Evolutionary conservation across 306 rosid genomes (phyloP).

Genomic region (Cucumis sativus): DNA sequence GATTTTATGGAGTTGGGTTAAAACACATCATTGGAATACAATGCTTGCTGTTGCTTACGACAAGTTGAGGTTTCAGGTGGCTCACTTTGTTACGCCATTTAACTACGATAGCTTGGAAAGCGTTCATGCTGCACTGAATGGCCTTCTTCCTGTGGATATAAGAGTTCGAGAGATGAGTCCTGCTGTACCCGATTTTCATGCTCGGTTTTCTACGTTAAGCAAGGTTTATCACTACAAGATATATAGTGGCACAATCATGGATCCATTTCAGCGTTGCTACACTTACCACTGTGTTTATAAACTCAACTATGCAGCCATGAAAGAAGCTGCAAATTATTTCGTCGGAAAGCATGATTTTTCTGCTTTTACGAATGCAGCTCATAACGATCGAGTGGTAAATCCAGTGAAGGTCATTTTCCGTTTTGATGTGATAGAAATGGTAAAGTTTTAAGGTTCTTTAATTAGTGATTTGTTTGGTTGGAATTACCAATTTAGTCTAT

Average conservation of each 20-base stretch:
- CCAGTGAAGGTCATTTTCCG: slow-evolving; percentile 65
- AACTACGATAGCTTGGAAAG: slow-evolving; percentile 51
- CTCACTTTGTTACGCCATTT: slow-evolving; percentile 79
- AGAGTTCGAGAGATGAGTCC: slow-evolving; percentile 78
- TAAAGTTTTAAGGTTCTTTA: slow-evolving; percentile 8
- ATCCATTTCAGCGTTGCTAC: slow-evolving; percentile 66
- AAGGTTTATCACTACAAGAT: slow-evolving; percentile 90
- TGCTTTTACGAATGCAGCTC: slow-evolving; percentile 76
- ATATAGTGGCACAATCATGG: slow-evolving; percentile 68
- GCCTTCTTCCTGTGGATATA: slow-evolving; percentile 82
- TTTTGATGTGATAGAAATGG: slow-evolving; percentile 62
- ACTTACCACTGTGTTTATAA: slow-evolving; percentile 63
- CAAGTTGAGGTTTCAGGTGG: slow-evolving; percentile 57
- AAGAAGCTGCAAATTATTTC: slow-evolving; percentile 67
- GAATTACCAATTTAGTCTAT: too few relatives aligned
- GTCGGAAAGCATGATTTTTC: slow-evolving; percentile 84
- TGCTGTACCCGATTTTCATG: slow-evolving; percentile 67
- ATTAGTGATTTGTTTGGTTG: not conserved
- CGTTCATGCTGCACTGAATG: slow-evolving; percentile 67
- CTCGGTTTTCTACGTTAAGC: slow-evolving; percentile 77
- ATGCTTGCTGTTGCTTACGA: slow-evolving; percentile 11
- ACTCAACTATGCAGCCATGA: slow-evolving; percentile 56
- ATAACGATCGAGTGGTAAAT: slow-evolving; percentile 46
- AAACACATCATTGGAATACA: not conserved
- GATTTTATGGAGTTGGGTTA: slow-evolving; percentile 7